Conservation (phyloP, 805 yeast species). For the Yarrowia deformans region DNA sequence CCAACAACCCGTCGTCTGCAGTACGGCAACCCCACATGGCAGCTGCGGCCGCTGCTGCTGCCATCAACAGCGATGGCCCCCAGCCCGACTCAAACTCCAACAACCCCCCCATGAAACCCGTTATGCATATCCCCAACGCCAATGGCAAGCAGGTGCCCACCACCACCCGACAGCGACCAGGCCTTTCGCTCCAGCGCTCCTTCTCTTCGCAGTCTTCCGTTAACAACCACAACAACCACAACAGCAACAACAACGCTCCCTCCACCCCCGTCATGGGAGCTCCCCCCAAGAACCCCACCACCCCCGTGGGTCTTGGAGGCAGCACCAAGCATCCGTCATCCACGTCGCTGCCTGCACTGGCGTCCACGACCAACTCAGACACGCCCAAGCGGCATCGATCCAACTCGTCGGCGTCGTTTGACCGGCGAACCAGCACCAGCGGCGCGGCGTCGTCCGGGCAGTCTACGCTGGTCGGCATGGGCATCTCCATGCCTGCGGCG, state of each 20-base stretch:
- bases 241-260: neutral
- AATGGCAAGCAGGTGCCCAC: conserved; percentile 38
- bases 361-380: conserved; percentile 29
- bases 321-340: conserved; percentile 37
- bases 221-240: conserved; percentile 2
- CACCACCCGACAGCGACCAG: conserved; percentile 28
- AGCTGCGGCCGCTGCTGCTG: conserved; percentile 29
- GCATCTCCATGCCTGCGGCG: conserved; percentile 23
- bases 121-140: conserved; percentile 38
- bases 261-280: conserved; percentile 17
- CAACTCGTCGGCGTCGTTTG: conserved; percentile 38
- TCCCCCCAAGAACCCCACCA: conserved; percentile 1
- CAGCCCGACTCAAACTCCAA: neutral
- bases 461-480: conserved; percentile 26
- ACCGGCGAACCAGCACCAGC: conserved; percentile 5
- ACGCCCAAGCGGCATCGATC: conserved; percentile 35
- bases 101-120: conserved; percentile 13
- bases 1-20: conserved; percentile 32
- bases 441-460: neutral
- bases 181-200: conserved; percentile 19
- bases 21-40: conserved; percentile 35
- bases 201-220: conserved; percentile 7
- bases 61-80: conserved; percentile 26
- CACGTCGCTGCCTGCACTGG: conserved; percentile 26
- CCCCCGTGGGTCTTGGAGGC: conserved; percentile 18